Conservation (phyloP, 2,329 filamentous ascomycete genomes). For the Aspergillus neotritici region DNA sequence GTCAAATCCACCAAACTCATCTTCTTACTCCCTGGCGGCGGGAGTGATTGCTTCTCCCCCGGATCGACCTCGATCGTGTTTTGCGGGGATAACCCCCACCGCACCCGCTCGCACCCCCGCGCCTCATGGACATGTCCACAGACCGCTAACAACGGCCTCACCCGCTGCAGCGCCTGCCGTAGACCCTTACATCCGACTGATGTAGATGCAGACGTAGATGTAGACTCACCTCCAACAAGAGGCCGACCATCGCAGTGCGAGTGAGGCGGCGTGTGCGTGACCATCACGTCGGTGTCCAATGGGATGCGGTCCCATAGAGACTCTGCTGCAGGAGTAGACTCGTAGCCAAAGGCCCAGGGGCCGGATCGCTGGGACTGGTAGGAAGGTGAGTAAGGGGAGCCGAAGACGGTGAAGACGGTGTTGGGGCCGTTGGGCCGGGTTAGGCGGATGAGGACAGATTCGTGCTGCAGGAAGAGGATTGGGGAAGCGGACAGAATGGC, state of each 20-base stretch:
- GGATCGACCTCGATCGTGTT: background rate
- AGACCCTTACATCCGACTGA: conserved; percentile 48
- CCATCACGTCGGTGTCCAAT: conserved; percentile 47
- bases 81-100: conserved; percentile 34
- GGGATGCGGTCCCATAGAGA: conserved; percentile 48
- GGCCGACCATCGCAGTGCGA: conserved; percentile 43
- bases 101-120: conserved; percentile 49
- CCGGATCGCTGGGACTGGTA: conserved; percentile 33
- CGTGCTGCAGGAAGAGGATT: conserved; percentile 50
- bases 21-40: conserved; percentile 48
- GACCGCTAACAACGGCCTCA: conserved; percentile 48
- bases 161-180: conserved; percentile 38
- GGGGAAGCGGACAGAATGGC: conserved; percentile 39
- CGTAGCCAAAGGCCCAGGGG: conserved; percentile 55
- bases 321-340: conserved; percentile 25
- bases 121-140: conserved; percentile 58
- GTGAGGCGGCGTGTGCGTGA: conserved; percentile 53
- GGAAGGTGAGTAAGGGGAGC: conserved; percentile 46
- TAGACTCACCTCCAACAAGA: conserved; percentile 9
- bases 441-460: conserved; percentile 42
- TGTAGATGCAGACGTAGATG: no score
- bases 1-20: conserved; percentile 51
- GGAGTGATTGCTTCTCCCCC: conserved; percentile 20
- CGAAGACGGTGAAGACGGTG: conserved; percentile 52
- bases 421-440: conserved; percentile 41